phyloP scores from a whole-genome alignment of 305 asterid species.

The Solanum hybrid region DNA sequence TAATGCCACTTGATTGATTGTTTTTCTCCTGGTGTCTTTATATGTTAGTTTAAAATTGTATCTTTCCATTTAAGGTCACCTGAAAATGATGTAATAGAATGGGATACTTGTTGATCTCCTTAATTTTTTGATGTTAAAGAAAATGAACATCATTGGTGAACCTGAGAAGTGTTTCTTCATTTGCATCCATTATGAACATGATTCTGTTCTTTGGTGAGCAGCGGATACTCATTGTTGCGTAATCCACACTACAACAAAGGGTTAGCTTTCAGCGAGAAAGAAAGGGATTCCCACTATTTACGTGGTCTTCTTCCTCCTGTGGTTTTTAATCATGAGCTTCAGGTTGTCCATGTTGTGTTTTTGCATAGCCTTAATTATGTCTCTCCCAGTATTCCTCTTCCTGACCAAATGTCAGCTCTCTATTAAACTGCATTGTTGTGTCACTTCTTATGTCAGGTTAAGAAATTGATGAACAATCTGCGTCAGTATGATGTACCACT shows the following conservation, averaged over 20 bases:
- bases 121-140: neutral
- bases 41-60: neutral
- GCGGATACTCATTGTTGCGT: slow-evolving; percentile 87
- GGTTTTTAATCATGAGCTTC: slow-evolving; percentile 56
- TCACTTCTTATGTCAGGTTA: slow-evolving; percentile 37
- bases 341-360: slow-evolving; percentile 33
- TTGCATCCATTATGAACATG: neutral
- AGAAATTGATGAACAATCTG: slow-evolving; percentile 69
- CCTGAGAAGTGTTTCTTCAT: neutral
- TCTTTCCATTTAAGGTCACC: neutral
- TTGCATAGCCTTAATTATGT: neutral
- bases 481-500: slow-evolving; percentile 86
- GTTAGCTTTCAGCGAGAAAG: slow-evolving; percentile 75
- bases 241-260: slow-evolving; percentile 92
- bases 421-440: neutral
- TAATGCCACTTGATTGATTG: neutral
- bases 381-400: neutral
- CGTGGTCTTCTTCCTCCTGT: slow-evolving; percentile 91
- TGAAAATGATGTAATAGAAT: neutral
- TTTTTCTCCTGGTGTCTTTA: neutral
- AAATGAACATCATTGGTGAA: neutral
- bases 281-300: slow-evolving; percentile 82
- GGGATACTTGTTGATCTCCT: neutral
- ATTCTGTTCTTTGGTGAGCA: slow-evolving; percentile 20
- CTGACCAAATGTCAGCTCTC: neutral